A percentile compares a stretch with the other conserved stretches of the same genome.
Evolutionary conservation across 192 early-diverging fungal species (phyloP).

Genomic region (Polychytrium aggregatum): DNA sequence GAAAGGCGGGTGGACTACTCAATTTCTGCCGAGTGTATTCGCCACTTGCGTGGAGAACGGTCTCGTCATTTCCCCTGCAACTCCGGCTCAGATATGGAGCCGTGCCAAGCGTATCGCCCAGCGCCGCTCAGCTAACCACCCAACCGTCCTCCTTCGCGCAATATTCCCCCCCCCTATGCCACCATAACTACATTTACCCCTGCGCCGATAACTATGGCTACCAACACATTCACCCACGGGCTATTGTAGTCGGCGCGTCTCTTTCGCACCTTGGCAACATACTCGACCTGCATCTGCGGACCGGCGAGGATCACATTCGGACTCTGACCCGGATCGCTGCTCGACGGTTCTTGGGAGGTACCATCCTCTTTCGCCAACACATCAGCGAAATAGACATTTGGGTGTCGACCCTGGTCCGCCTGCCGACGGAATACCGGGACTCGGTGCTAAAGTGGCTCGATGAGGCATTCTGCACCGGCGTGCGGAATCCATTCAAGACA

Average conservation of each 20-base stretch:
- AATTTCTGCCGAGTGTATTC: too few species aligned
- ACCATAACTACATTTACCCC: too few species aligned
- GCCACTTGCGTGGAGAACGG: too few species aligned
- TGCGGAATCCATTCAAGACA: conserved; percentile 46
- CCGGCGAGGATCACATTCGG: conserved; percentile 31
- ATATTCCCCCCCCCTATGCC: too few species aligned
- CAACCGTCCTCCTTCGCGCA: too few species aligned
- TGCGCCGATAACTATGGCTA: too few species aligned
- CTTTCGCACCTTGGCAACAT: conserved; percentile 41
- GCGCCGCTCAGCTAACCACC: too few species aligned
- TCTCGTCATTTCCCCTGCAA: too few species aligned
- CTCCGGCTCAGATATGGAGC: too few species aligned
- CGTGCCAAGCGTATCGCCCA: too few species aligned
- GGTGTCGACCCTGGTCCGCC: conserved; percentile 6
- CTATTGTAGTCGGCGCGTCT: conserved; percentile 29
- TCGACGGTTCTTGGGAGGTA: conserved; percentile 10
- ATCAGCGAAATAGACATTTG: conserved; percentile 12
- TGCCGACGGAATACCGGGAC: conserved; percentile 15
- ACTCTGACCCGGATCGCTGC: conserved; percentile 16
- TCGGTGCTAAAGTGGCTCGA: conserved; percentile 52
- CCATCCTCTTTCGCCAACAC: conserved; percentile 13
- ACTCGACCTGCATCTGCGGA: conserved; percentile 38
- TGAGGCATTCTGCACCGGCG: conserved; percentile 45
- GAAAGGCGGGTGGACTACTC: too few species aligned
- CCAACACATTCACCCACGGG: too few species aligned